Percentiles rank a stretch among this genome's conserved stretches.
phyloP scores from a whole-genome alignment of 495 filamentous ascomycete genomes.

The Penicillium odoratum region DNA sequence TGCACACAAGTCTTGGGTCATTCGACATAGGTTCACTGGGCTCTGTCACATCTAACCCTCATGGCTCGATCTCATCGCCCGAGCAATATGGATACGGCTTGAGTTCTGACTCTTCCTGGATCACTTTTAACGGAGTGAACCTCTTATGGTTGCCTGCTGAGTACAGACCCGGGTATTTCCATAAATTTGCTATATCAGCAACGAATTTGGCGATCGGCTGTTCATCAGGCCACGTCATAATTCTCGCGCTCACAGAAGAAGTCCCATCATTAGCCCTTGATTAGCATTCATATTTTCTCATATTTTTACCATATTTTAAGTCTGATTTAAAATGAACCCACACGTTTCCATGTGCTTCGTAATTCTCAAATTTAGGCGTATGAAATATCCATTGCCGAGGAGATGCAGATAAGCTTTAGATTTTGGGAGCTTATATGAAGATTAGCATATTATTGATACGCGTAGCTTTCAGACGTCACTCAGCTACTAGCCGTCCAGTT shows the following conservation, averaged over 20 bases:
- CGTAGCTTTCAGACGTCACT: too few relatives aligned
- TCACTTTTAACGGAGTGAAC: constrained; percentile 20
- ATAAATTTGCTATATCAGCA: constrained; percentile 9
- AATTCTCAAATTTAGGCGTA: too few relatives aligned
- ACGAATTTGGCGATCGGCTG: constrained; percentile 8
- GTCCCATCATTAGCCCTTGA: constrained; percentile 1
- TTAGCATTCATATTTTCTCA: too few relatives aligned
- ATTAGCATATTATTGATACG: too few relatives aligned
- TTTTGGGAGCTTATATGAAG: too few relatives aligned
- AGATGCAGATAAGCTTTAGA: too few relatives aligned
- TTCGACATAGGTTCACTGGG: neutral
- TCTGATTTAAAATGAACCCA: too few relatives aligned
- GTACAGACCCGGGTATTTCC: constrained; percentile 12
- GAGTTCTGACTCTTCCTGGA: constrained; percentile 18
- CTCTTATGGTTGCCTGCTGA: constrained; percentile 25
- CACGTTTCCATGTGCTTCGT: too few relatives aligned
- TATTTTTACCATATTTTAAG: too few relatives aligned
- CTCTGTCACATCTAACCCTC: neutral
- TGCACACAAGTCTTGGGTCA: constrained; percentile 5
- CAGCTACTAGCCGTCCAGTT: too few relatives aligned
- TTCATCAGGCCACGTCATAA: constrained; percentile 13
- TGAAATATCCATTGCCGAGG: too few relatives aligned
- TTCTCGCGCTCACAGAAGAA: constrained; percentile 12
- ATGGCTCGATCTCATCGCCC: neutral
- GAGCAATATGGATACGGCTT: constrained; percentile 13